Evolutionary conservation across 2,329 filamentous ascomycete genomes (phyloP).

Genomic region (Amesomyces nigricolor): DNA sequence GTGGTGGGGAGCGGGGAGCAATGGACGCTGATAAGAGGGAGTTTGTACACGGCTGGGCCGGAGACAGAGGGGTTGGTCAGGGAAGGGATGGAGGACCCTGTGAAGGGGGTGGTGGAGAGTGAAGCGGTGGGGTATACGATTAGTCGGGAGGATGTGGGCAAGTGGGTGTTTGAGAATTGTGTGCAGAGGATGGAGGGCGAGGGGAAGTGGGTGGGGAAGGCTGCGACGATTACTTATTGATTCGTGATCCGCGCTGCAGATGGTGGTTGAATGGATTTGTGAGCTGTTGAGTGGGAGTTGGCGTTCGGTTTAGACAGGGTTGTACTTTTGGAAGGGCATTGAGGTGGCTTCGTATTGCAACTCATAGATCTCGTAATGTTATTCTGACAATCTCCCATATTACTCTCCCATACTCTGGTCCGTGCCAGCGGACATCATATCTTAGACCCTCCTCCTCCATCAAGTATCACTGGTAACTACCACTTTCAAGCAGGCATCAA

Average conservation of each 20-base stretch:
- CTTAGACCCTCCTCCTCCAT: too few relatives aligned
- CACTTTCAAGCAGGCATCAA: slow-evolving; percentile 6
- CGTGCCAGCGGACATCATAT: background rate
- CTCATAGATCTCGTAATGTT: background rate
- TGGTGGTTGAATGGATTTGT: background rate
- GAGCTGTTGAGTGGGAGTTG: too few relatives aligned
- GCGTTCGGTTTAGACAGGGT: background rate
- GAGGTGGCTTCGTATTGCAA: background rate
- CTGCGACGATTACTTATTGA: slow-evolving; percentile 35
- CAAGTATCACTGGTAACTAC: too few relatives aligned
- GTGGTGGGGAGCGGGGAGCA: slow-evolving; percentile 27
- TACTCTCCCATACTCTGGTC: too few relatives aligned
- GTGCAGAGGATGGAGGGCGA: slow-evolving; percentile 21
- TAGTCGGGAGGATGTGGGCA: slow-evolving; percentile 42
- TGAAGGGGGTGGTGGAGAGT: slow-evolving; percentile 27
- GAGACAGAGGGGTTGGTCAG: slow-evolving; percentile 30
- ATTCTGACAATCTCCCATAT: too few relatives aligned
- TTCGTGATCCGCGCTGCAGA: too few relatives aligned
- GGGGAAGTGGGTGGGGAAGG: slow-evolving; percentile 33
- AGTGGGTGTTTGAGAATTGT: slow-evolving; percentile 43
- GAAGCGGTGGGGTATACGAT: slow-evolving; percentile 43
- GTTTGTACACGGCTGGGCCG: slow-evolving; percentile 28
- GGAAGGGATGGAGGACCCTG: slow-evolving; percentile 37
- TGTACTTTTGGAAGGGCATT: background rate
- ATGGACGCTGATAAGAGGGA: slow-evolving; percentile 33